phyloP scores from a whole-genome alignment of 768 basidiomycete genomes.

The Lyophyllum decastes region DNA sequence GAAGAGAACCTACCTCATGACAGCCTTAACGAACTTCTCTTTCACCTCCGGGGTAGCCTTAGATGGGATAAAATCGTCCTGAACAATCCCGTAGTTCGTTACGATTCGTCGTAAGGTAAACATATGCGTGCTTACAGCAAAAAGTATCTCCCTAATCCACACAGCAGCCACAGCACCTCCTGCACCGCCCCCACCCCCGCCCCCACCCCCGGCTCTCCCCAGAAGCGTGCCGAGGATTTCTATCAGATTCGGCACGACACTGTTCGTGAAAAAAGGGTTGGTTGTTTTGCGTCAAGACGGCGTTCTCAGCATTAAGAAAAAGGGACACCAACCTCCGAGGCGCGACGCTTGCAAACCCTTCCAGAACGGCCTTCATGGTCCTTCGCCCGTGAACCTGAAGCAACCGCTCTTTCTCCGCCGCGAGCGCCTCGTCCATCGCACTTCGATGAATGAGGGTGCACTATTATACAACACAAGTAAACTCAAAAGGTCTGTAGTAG shows the following conservation, averaged over 20 bases:
- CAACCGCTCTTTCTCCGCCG: constrained; percentile 41
- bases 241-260: constrained; percentile 79
- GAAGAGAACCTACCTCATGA: constrained; percentile 65
- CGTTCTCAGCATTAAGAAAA: no score
- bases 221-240: constrained; percentile 76
- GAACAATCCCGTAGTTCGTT: not conserved
- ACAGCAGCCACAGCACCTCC: constrained; percentile 37
- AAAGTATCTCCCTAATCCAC: constrained; percentile 78
- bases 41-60: constrained; percentile 78
- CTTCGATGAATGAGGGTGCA: constrained; percentile 67
- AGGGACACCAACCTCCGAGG: constrained; percentile 48
- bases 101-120: no score
- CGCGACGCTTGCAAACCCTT: constrained; percentile 82
- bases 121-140: constrained; percentile 45
- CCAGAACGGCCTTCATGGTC: constrained; percentile 73
- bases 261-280: constrained; percentile 23
- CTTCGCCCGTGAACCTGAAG: constrained; percentile 57
- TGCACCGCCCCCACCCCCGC: constrained; percentile 22
- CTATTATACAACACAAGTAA: constrained; percentile 33
- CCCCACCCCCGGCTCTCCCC: constrained; percentile 41
- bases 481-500: not conserved
- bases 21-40: constrained; percentile 72
- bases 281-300: not conserved
- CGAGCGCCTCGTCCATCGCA: constrained; percentile 61
- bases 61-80: constrained; percentile 76